Evolutionary conservation across 176 grass and related monocot species (phyloP), one percentile per base, ranked within the genome.

Genomic region (Rhynchospora breviuscula): DNA sequence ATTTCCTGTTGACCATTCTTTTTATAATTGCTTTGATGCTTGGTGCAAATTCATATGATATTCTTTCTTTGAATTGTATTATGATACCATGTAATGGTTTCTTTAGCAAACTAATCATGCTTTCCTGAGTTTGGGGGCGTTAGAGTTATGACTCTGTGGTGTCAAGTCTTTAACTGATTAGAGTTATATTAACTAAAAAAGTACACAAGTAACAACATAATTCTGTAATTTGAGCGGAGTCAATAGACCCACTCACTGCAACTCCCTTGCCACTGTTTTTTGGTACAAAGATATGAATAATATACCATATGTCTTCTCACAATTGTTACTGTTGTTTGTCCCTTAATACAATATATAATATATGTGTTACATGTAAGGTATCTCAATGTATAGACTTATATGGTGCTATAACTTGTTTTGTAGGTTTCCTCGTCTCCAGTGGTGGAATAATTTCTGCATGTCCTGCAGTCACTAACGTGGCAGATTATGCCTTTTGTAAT

Each of bases 401-500:
- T 76, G 72, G 15, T 76, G 12, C 72, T 76, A 76, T 25, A 53
- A 52, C 48, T 76, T 54, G 67, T 52, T 26, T 54, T 54, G 48
- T 22, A 54, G 47, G 48, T 76, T 29, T 29, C 72, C 10, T 76
- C 72, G 0, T 76, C 6, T 76, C 7, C 46, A 54, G 72, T 11
- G 26, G 22, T 76, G 72, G 47, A 76, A 76, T 76, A 76, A 76
- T 53, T 71, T 76, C 22, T 76, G 48, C 22, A 29, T 54, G 12
- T 26, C 5, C 22, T 23, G 70, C 46, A 75, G 45, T 71, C 70
- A 26, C 22, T 46, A 76, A 76, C 22, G 11, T 15, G 67, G 22
- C 21, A 76, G 48, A 76, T 69, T 69, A 76, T 8, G 18, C 25
- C 72, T 76, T 26, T 56, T 76, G 48, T 76, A 76, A 54, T 76